phyloP scores from a whole-genome alignment of 208 protist genomes.

The Crithidia expoeki region DNA sequence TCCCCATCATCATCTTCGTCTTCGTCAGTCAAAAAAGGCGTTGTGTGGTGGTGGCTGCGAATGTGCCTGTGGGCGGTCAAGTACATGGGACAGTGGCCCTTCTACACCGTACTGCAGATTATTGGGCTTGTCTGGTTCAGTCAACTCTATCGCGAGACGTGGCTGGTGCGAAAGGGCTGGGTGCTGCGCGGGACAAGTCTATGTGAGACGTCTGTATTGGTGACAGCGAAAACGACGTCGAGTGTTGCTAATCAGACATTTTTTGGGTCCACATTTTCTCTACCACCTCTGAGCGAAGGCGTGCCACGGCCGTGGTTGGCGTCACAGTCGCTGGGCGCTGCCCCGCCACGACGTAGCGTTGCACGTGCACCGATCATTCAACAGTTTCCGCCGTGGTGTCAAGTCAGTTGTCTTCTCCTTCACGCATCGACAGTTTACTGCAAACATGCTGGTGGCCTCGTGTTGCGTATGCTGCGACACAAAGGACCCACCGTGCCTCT shows the following conservation, averaged over 20 bases:
- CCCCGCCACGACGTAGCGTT: neutral
- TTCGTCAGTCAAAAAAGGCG: constrained; percentile 1
- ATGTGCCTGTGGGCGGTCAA: constrained; percentile 32
- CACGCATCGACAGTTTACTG: constrained; percentile 4
- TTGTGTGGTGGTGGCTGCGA: constrained; percentile 26
- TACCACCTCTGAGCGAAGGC: neutral
- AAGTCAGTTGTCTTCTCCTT: neutral
- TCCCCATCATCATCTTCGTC: neutral
- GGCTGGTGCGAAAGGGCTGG: constrained; percentile 47
- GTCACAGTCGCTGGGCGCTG: constrained; percentile 1
- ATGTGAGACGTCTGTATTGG: constrained; percentile 12
- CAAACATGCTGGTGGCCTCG: constrained; percentile 3
- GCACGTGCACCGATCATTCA: neutral
- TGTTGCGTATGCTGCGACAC: constrained; percentile 25
- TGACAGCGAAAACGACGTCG: neutral
- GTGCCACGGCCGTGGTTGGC: constrained; percentile 25
- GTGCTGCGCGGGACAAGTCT: constrained; percentile 33
- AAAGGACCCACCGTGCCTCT: constrained; percentile 27
- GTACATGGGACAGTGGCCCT: constrained; percentile 43
- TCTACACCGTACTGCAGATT: constrained; percentile 45
- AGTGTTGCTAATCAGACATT: too few species aligned
- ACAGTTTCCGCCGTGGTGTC: neutral
- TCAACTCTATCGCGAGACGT: constrained; percentile 48
- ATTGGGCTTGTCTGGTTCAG: constrained; percentile 49
- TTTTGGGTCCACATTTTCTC: neutral